A percentile compares a stretch with the other conserved stretches of the same genome.
phyloP scores from a whole-genome alignment of 2,329 filamentous ascomycete genomes.

The Pseudopyricularia javanii region DNA sequence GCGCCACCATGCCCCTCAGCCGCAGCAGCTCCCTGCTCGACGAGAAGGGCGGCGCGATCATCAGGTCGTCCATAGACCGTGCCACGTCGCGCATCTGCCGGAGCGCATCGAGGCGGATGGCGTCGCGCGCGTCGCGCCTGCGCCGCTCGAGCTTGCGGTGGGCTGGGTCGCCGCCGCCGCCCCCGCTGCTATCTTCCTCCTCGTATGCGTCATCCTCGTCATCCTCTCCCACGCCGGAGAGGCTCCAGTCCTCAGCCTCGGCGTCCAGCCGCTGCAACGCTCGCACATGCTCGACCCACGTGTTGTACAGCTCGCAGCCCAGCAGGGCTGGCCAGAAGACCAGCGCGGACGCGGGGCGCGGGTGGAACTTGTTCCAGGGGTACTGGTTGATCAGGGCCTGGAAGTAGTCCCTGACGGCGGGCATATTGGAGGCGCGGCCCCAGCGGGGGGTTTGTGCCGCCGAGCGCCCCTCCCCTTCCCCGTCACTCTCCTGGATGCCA shows the following conservation, averaged over 20 bases:
- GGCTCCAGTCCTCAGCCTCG: slow-evolving; percentile 16
- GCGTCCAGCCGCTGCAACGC: slow-evolving; percentile 24
- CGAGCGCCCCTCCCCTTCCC: slow-evolving; percentile 2
- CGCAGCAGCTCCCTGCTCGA: slow-evolving; percentile 54
- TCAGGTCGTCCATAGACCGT: slow-evolving; percentile 55
- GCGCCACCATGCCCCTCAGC: slow-evolving; percentile 59
- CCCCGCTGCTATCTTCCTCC: slow-evolving; percentile 8
- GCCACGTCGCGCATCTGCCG: slow-evolving; percentile 50
- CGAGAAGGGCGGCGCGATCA: slow-evolving; percentile 58
- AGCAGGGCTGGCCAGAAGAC: slow-evolving; percentile 78
- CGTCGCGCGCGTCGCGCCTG: slow-evolving; percentile 20
- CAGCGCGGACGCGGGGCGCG: slow-evolving; percentile 48
- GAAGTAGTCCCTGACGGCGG: slow-evolving; percentile 49
- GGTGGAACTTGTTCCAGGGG: slow-evolving; percentile 52
- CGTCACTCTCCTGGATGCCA: slow-evolving; percentile 5
- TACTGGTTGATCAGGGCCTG: slow-evolving; percentile 67
- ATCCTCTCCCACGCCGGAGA: slow-evolving; percentile 13
- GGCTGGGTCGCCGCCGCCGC: slow-evolving; percentile 7
- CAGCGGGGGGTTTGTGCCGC: slow-evolving; percentile 15
- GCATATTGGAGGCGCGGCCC: slow-evolving; percentile 32
- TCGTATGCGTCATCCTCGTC: slow-evolving; percentile 9
- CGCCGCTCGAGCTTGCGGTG: slow-evolving; percentile 6
- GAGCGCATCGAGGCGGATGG: slow-evolving; percentile 38
- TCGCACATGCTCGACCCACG: slow-evolving; percentile 45
- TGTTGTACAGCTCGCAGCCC: slow-evolving; percentile 67